Base-by-base conservation (phyloP, 768 basidiomycete species). In the Lactifluus rugatus region DNA sequence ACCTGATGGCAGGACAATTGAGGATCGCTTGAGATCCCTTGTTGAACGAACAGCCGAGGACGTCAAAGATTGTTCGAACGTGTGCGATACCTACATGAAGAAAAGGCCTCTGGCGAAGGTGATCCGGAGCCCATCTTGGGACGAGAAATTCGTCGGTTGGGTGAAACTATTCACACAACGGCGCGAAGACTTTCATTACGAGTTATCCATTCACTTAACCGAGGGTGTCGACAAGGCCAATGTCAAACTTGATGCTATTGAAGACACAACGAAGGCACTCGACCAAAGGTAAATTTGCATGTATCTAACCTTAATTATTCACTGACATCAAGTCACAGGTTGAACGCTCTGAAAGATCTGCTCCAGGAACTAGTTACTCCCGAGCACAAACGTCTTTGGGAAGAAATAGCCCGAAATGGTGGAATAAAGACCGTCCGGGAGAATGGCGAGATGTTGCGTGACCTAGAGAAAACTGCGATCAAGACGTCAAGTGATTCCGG, bases 1-100 rank as follows among this genome's bases (percentile, higher is more conserved):
- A 3, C 70, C 69, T 0, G 71, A 72, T 50, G 73, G 72, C 3
- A 67, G 47, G 17, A 70, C 63, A n/a, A 67, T 76, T 58, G 60
- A 70, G 31, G 72, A 68, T 5, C 69, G 73, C 5, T 55, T 76
- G 60, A 66, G 71, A 32, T 58, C 56, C 1, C 66, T 75, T 9
- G 58, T 70, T 7, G 58, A 63, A 23, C 39, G 56, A n/a, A 67
- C 66, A 0, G 70, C 67, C 2, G 52, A 67, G 5, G 70, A 72
- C 44, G 71, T 73, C 58, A 67, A 67, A 54, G 28, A 61, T 2
- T 73, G 71, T 53, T 69, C 66, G 19, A 72, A 70, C 41, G 56
- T 62, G 1, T 73, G 72, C 52, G 70, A 72, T 48, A 64, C 69
- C 2, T 73, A 72, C 52, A 52, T 57, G 3, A 70, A 69, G 65